A percentile compares a stretch with the other conserved stretches of the same genome.
phyloP scores from a whole-genome alignment of 1,284 basidiomycete species.

The Blastosporella zonata region DNA sequence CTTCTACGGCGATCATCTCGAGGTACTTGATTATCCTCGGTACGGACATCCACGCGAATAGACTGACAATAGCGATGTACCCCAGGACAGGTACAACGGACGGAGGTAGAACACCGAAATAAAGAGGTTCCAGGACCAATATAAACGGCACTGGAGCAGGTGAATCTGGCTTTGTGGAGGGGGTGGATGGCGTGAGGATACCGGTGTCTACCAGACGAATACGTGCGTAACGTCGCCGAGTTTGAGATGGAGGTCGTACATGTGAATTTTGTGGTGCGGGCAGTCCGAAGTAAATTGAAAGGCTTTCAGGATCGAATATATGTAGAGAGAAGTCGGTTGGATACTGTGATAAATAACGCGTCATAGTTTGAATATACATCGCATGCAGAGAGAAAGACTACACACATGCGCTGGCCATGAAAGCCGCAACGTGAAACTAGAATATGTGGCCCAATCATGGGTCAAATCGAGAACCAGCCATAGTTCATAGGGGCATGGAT shows the following conservation, averaged over 20 bases:
- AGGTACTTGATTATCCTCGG: constrained; percentile 31
- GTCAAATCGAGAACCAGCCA: constrained; percentile 58
- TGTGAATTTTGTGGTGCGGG: constrained; percentile 3
- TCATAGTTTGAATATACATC: background rate
- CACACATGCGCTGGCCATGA: constrained; percentile 69
- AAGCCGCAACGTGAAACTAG: constrained; percentile 56
- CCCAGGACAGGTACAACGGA: constrained; percentile 46
- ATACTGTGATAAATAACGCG: constrained; percentile 27
- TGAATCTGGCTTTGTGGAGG: constrained; percentile 12
- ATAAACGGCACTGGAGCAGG: constrained; percentile 41
- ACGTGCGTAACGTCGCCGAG: constrained; percentile 49
- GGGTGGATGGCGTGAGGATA: constrained; percentile 39
- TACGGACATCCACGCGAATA: constrained; percentile 27
- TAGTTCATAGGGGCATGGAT: constrained; percentile 47
- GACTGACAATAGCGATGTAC: constrained; percentile 33
- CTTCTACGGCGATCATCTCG: constrained; percentile 31
- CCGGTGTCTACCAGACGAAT: constrained; percentile 51
- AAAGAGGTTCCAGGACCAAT: constrained; percentile 55
- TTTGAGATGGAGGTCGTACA: constrained; percentile 19
- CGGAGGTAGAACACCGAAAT: constrained; percentile 55
- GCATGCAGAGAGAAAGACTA: constrained; percentile 12
- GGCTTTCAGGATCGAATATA: constrained; percentile 32
- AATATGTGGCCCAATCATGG: constrained; percentile 41
- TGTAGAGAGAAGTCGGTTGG: constrained; percentile 44
- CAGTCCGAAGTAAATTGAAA: constrained; percentile 19